Base-by-base conservation (phyloP, 441 rosid genomes). In the Euphorbia schlechtendalii region DNA sequence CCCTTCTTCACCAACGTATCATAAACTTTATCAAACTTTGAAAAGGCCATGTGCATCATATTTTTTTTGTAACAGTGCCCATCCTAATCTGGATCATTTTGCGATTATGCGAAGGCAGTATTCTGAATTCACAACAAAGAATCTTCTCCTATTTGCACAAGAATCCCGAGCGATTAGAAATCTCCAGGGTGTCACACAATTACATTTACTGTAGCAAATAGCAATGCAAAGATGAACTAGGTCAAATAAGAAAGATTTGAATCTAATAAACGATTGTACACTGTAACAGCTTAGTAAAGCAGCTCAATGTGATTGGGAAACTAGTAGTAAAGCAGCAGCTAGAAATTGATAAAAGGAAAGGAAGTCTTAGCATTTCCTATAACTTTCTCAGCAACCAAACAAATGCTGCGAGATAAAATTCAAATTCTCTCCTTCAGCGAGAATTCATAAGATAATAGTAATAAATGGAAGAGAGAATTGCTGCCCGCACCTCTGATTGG, bases 1-100 rank as follows among this genome's bases (percentile, higher is more conserved):
- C 92, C 90, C 76, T 88, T 93, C 58, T 79, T 74, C 56, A 85
- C 75, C 52, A 88, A 77, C 84, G 86, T 84, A 67, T 93, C 96
- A 71, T 90, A 93, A 25, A 86, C 84, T 73, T 68, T 81, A 74
- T 90, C 97, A 28, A 85, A 92, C 91, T 77, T 80, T 84, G 77
- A 92, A 86, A 68, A 88, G 77, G 73, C 70, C 73, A 76, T 86
- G 81, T 15, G 98, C 97, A 71, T 90, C 98, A 5, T 92, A 76
- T 77, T 85, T 93, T 61, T 79, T 76, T 70, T n/a, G 78, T 79
- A 18, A 93, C 71, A 51, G 73, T 81, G 64, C 95, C 96, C 64
- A 73, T 83, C 80, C 75, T 61, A 22, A 90, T 77, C 81, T 90
- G 88, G 67, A 88, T 67, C 92, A 93, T 88, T 45, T 80, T 84